These are phyloP conservation scores for Arachnopeziza araneosa DNA, from an alignment of 2,329 filamentous ascomycete genomes.

Conservation along the genomic window DNA sequence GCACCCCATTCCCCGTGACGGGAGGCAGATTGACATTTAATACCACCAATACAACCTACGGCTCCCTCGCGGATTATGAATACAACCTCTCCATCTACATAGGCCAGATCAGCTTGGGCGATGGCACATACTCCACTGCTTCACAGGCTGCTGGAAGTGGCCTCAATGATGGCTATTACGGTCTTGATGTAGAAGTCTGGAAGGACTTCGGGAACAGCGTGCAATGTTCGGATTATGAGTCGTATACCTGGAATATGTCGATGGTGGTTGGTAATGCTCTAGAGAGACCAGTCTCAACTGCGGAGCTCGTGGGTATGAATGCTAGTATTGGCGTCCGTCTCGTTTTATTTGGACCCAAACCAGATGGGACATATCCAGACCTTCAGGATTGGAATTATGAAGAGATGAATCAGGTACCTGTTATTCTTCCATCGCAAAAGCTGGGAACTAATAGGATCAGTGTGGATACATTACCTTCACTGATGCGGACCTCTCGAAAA, in stretches of 20 bases:
- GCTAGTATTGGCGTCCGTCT: neutral
- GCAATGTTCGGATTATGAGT: neutral
- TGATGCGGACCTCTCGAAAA: neutral
- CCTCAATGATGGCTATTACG: neutral
- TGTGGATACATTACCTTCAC: slow-evolving; percentile 1
- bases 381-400: neutral
- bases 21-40: neutral
- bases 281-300: neutral
- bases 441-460: neutral
- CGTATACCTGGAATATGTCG: neutral
- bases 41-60: neutral
- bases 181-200: neutral
- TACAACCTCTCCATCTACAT: neutral
- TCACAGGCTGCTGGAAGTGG: neutral
- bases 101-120: neutral
- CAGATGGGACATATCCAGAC: neutral
- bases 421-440: neutral
- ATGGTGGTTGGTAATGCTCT: neutral
- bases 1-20: neutral
- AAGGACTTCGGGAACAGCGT: neutral
- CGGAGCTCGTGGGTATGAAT: neutral
- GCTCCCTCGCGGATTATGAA: neutral
- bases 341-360: neutral
- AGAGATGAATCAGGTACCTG: neutral
- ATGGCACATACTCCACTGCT: slow-evolving; percentile 1